Evolutionary conservation across 2,329 filamentous ascomycete species (phyloP).

Genomic region (Geosmithia morbida): DNA sequence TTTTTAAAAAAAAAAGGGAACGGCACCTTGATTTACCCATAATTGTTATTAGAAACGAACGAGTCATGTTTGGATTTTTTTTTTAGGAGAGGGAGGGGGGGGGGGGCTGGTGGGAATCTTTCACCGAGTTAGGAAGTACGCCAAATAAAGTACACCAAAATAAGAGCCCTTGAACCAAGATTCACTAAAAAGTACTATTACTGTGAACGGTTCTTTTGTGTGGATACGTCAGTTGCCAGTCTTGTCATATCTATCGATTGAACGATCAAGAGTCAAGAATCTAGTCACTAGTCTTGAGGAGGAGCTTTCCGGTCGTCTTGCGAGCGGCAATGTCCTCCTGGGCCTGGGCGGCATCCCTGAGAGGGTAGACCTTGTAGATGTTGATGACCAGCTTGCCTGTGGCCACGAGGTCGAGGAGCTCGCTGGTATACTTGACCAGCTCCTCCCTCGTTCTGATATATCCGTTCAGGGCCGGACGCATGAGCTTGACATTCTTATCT

Average conservation of each 20-base stretch:
- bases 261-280: conserved; percentile 9
- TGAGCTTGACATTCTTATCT: conserved; percentile 62
- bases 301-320: conserved; percentile 71
- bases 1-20: not conserved
- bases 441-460: conserved; percentile 60
- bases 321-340: conserved; percentile 69
- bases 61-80: no score
- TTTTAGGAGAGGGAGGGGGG: no score
- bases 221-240: no score
- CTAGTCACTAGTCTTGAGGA: conserved; percentile 45
- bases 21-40: no score
- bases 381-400: conserved; percentile 56
- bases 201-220: no score
- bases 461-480: conserved; percentile 58
- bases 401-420: conserved; percentile 60
- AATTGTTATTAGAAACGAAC: no score
- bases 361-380: conserved; percentile 63
- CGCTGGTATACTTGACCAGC: conserved; percentile 51
- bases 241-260: no score
- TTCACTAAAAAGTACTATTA: no score
- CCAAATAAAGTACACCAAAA: no score
- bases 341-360: conserved; percentile 57
- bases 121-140: no score
- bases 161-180: no score
- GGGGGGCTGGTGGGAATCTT: no score